Base-by-base conservation (phyloP, 805 yeast genomes). In the Nakazawaea holstii region DNA sequence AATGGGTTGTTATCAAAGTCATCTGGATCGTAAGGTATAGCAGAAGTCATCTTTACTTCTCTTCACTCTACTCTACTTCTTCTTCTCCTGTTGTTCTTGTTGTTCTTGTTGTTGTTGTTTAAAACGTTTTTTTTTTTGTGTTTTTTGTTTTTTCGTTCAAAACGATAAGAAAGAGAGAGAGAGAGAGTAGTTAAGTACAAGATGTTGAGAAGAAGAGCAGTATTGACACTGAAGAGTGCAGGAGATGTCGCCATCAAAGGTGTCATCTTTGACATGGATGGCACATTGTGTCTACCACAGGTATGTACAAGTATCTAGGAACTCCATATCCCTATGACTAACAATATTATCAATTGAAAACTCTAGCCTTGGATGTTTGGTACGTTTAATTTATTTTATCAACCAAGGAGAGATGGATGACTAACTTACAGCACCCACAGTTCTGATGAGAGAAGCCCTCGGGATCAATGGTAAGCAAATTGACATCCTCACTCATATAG, bases 231-330 rank as follows among this genome's bases (percentile, higher is more conserved):
- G 2, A 13, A 30, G 1, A 17, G 41, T 2, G 35, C 52, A 7
- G 52, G 58, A 20, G 69, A 72, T 37, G 43, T 61, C 6, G 53
- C 53, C 28, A 59, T 80, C 38, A 68, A 66, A 39, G 87, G 87
- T 0, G 59, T 85, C 6, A 69, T 85, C 1, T 85, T 85, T 58
- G 92, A 85, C 56, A 84, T 85, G 92, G 92, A 85, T 59, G 91
- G 91, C 5, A 85, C 92, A 0, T 58, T 85, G 46, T 80, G 86
- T 53, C 64, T 76, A 11, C 88, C 89, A 1, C 88, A 82, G 57
- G 64, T 59, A 37, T 14, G 66, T 53, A 41, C 31, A 7, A 29
- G 15, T 13, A 30, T 8, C 9, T 14, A 33, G 9, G 4, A n/a
- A n/a, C 9, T 10, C 14, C 15, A 13, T n/a, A 13, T n/a, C 14